These are phyloP conservation scores for Globisporangium iwayamae DNA, from an alignment of 352 stramenopile genomes.

Conservation along the genomic window DNA sequence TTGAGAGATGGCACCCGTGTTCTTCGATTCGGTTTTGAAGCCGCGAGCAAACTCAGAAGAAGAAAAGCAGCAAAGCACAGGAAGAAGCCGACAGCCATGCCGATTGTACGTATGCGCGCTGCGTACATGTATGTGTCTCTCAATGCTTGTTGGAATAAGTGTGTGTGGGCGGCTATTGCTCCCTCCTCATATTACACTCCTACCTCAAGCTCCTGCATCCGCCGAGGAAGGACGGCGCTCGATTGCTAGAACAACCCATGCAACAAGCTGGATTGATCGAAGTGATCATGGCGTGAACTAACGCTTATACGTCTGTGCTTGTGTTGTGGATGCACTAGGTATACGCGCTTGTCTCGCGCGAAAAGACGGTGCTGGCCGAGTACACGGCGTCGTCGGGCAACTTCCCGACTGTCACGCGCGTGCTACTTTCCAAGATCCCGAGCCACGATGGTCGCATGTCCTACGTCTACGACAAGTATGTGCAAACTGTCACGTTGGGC, in stretches of 20 bases:
- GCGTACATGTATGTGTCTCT: background rate
- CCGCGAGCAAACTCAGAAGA: constrained; percentile 5
- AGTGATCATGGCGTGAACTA: background rate
- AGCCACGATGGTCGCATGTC: constrained; percentile 93
- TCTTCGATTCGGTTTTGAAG: constrained; percentile 2
- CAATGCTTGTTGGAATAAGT: background rate
- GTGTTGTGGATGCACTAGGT: constrained; percentile 39
- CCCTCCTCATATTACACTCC: background rate
- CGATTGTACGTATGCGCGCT: constrained; percentile 12
- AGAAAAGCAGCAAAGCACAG: background rate
- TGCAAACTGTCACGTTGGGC: background rate
- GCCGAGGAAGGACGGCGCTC: background rate
- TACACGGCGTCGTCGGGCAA: constrained; percentile 96
- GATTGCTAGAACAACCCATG: background rate
- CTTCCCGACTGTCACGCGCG: constrained; percentile 97
- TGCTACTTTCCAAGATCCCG: constrained; percentile 97
- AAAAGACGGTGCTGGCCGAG: constrained; percentile 98
- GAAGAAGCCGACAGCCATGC: constrained; percentile 4
- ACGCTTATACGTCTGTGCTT: background rate
- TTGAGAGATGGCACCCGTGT: background rate
- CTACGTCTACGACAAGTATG: constrained; percentile 97
- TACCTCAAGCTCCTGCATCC: background rate
- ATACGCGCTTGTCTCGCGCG: constrained; percentile 95
- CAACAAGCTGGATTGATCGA: background rate
- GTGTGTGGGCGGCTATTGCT: background rate